Base-by-base conservation (phyloP, 2,329 filamentous ascomycete species). In the Paecilomyces variotii region DNA sequence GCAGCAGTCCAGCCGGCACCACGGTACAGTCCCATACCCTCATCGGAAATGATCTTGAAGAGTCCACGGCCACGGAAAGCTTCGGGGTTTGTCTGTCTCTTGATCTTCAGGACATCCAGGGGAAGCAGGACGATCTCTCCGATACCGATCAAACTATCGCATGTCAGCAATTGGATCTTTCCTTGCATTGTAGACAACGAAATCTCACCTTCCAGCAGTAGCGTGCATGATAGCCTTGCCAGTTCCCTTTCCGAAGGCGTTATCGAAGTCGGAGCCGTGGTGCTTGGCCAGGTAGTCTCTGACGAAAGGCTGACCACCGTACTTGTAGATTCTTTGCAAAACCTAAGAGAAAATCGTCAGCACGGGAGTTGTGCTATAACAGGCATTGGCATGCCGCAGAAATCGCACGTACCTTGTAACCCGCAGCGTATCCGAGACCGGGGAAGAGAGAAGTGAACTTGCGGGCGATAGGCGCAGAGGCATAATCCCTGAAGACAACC, bases 161-260 rank as follows among this genome's bases (percentile, higher is more conserved):
- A 12, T 5, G 27, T 62, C 34, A 66, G 63, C 27, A 10, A 56
- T 7, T 19, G 14, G n/a, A 6, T 6, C 14, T 45, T 45, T 45
- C 39, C 9, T 9, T 6, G 39, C 39, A 5, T 9, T 6, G 39
- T 19, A 24, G 39, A 45, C 9, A n/a, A 24, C 24, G 55, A 10
- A 59, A 53, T 61, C 78, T 69, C 74, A 90, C 87, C 87, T 91
- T 80, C 94, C 94, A 63, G 94, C 94, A 56, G 91, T 95, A 25
- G 94, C 96, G 79, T 96, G 91, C 89, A 99, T 89, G 69, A 99
- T 91, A 12, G 94, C 93, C 83, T 99, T 97, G 76, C 94, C 94
- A 39, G 91, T 97, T 77, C 96, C 95, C 80, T 92, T 92, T 72
- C 94, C 94, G 70, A 99, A 99, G 10, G 91, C 85, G 65, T 82